Evolutionary conservation across 78 protist species (phyloP), one percentile per base, ranked within the genome.

Genomic region (Dictyostelium intermedium): DNA sequence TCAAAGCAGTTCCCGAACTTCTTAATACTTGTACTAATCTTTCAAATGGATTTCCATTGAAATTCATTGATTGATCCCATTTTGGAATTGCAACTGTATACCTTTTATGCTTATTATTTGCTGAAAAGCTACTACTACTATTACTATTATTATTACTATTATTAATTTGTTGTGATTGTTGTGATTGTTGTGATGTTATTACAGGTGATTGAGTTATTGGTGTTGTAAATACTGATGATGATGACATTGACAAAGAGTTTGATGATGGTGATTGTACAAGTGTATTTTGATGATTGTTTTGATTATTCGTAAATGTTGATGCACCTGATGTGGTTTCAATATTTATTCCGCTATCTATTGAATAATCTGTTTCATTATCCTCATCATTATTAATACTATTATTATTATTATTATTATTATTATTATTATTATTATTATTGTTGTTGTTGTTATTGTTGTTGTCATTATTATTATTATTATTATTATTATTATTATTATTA

Each of bases 41-140:
- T 47, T 89, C 94, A 66, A 89, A 89, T 45, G 94, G 94, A 11
- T 73, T 89, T 5, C 94, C 87, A 78, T 87, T 79, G 45, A 89
- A 89, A 50, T 89, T 80, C 94, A 89, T 89, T 23, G 94, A 78
- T 1, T 45, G 53, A 23, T 89, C 94, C 63, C 72, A 77, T 70
- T 89, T 89, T 6, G 94, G 94, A 45, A 89, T 61, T n/a, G 94
- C 85, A 6, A 89, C 74, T 20, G 94, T 74, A 35, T 56, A 89
- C 34, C 94, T 80, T 43, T 80, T 78, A 32, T 77, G 84, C n/a
- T 10, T 45, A 10, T 61, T 41, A 43, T 5, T 80, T 10, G 41
- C 13, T 47, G 45, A 25, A 27, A 34, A 47, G 27, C 66, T 80
- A 47, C 5, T 80, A 27, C 5, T 80, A 39, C 18, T 43, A 20